Evolutionary conservation across 352 stramenopile genomes (phyloP).

Genomic region (Phytopythium aichiense): DNA sequence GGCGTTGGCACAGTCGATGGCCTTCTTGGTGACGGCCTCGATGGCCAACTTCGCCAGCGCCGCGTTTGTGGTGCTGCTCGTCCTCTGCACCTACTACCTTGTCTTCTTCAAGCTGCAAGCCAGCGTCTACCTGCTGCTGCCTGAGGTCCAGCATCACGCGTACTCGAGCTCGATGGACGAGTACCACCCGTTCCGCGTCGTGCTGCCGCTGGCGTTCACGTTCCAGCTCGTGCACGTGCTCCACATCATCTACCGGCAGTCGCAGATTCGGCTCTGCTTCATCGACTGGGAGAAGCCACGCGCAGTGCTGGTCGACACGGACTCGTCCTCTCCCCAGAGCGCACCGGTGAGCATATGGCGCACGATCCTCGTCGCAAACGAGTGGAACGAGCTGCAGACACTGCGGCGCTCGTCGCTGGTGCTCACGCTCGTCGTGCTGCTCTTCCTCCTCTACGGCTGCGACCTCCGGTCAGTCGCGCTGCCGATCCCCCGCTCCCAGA

Average conservation of each 20-base stretch:
- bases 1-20: slow-evolving; percentile 44
- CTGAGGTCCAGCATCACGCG: slow-evolving; percentile 47
- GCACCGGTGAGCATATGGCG: slow-evolving; percentile 90
- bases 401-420: slow-evolving; percentile 68
- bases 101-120: slow-evolving; percentile 94
- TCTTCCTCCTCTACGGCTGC: slow-evolving; percentile 87
- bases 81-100: slow-evolving; percentile 87
- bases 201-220: slow-evolving; percentile 78
- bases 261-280: slow-evolving; percentile 85
- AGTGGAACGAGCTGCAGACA: slow-evolving; percentile 92
- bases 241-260: slow-evolving; percentile 76
- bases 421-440: slow-evolving; percentile 80
- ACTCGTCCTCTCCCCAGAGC: slow-evolving; percentile 36
- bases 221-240: slow-evolving; percentile 79
- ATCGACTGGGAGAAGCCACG: slow-evolving; percentile 93
- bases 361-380: slow-evolving; percentile 93
- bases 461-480: slow-evolving; percentile 44
- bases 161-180: slow-evolving; percentile 58
- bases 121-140: slow-evolving; percentile 86
- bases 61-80: slow-evolving; percentile 60
- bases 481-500: slow-evolving; percentile 52
- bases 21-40: slow-evolving; percentile 30
- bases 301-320: slow-evolving; percentile 54
- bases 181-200: slow-evolving; percentile 84
- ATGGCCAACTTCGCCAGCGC: slow-evolving; percentile 37